Evolutionary conservation across 1,284 basidiomycete genomes (phyloP).

Genomic region (Irpex sp.): DNA sequence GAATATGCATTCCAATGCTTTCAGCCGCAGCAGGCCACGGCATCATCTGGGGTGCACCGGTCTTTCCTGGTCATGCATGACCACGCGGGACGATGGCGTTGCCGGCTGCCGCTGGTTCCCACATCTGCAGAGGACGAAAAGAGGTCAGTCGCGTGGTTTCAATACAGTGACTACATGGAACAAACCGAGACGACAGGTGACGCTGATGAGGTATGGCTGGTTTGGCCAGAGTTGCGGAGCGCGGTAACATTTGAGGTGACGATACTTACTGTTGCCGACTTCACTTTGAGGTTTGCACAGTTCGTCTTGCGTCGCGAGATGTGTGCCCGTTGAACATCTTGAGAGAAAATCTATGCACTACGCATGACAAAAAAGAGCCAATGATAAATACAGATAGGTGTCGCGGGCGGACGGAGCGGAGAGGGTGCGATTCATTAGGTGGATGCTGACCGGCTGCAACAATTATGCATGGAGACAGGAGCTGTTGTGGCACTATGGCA

Average conservation of each 20-base stretch:
- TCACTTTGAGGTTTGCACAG: neutral
- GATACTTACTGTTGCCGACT: neutral
- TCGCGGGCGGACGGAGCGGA: constrained; percentile 4
- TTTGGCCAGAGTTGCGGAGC: neutral
- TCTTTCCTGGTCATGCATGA: neutral
- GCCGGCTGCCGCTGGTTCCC: neutral
- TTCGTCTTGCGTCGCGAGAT: neutral
- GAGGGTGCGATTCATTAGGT: constrained; percentile 12
- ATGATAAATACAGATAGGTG: constrained; percentile 7
- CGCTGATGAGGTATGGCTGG: neutral
- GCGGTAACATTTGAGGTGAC: neutral
- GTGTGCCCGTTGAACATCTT: neutral
- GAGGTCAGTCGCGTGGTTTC: neutral
- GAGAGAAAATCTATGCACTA: constrained; percentile 1
- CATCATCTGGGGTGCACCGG: neutral
- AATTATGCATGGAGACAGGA: constrained; percentile 18
- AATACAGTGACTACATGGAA: neutral
- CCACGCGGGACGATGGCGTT: neutral
- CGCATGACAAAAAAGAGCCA: neutral
- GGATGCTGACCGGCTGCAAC: constrained; percentile 6
- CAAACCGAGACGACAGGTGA: neutral
- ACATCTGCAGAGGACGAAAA: neutral
- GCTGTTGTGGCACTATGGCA: constrained; percentile 27
- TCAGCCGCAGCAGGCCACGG: neutral
- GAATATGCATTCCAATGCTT: neutral